These are phyloP conservation scores for Paspalum notatum DNA, from an alignment of 176 grass and related monocot species.

Conservation along the genomic window DNA sequence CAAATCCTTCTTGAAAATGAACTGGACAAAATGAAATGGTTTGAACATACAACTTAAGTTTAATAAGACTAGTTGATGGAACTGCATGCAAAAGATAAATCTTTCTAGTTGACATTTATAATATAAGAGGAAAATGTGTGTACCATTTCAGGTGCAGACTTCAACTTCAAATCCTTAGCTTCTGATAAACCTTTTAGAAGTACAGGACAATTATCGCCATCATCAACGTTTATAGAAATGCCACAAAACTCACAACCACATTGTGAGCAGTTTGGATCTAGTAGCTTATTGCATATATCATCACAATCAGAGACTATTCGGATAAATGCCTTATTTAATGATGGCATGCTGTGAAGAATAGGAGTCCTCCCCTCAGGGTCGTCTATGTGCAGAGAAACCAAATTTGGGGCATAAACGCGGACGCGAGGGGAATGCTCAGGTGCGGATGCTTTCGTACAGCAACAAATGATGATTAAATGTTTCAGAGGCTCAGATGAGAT, in stretches of 20 bases:
- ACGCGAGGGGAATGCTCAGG: too few species aligned
- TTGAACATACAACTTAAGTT: background rate
- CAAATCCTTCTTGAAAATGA: background rate
- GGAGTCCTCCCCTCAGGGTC: conserved; percentile 14
- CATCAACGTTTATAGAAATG: too few species aligned
- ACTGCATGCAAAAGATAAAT: background rate
- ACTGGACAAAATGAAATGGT: background rate
- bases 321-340: background rate
- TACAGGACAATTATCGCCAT: too few species aligned
- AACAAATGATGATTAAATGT: background rate
- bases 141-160: too few species aligned
- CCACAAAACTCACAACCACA: too few species aligned
- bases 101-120: background rate
- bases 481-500: conserved; percentile 18
- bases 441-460: too few species aligned
- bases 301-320: background rate
- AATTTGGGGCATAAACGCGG: too few species aligned
- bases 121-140: background rate
- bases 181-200: too few species aligned
- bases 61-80: background rate
- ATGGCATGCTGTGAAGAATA: conserved; percentile 26
- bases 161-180: too few species aligned
- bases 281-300: too few species aligned
- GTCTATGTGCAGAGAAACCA: too few species aligned
- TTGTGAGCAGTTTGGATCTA: too few species aligned